phyloP scores from a whole-genome alignment of 2,329 filamentous ascomycete species.

The Verticillium dahliae region DNA sequence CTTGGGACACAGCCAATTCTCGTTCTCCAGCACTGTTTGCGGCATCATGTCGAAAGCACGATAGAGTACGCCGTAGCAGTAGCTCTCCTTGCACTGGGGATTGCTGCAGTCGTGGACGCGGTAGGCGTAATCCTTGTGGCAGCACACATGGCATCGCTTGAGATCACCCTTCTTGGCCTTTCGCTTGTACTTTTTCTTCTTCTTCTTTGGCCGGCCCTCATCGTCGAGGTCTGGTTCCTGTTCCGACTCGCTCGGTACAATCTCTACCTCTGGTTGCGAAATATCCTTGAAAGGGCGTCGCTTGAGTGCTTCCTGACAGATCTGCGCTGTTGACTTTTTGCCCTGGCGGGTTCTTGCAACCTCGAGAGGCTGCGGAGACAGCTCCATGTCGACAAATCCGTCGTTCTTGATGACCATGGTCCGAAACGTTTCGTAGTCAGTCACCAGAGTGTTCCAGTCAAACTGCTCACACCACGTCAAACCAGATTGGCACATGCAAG shows the following conservation, averaged over 20 bases:
- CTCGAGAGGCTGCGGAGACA: slow-evolving; percentile 64
- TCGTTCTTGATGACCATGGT: slow-evolving; percentile 69
- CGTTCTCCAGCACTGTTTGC: slow-evolving; percentile 70
- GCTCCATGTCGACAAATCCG: slow-evolving; percentile 56
- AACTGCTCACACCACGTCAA: slow-evolving; percentile 93
- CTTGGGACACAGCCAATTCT: slow-evolving; percentile 82
- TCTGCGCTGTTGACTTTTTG: slow-evolving; percentile 78
- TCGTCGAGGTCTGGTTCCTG: slow-evolving; percentile 56
- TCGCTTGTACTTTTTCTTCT: slow-evolving; percentile 53
- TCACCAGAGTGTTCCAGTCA: slow-evolving; percentile 69
- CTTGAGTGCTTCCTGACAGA: slow-evolving; percentile 87
- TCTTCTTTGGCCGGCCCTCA: slow-evolving; percentile 54
- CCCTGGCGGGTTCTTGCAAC: slow-evolving; percentile 59
- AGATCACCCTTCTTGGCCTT: slow-evolving; percentile 49
- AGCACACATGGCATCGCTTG: slow-evolving; percentile 74
- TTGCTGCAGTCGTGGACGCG: slow-evolving; percentile 75
- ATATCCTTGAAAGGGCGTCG: slow-evolving; percentile 78
- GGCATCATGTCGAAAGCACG: slow-evolving; percentile 89
- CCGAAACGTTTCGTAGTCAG: slow-evolving; percentile 79
- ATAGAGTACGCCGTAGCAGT: slow-evolving; percentile 91
- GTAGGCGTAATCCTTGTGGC: slow-evolving; percentile 72
- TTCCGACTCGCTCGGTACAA: slow-evolving; percentile 40
- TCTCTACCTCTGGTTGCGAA: slow-evolving; percentile 47
- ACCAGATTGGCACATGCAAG: slow-evolving; percentile 80
- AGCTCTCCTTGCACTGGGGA: slow-evolving; percentile 63